Conservation (phyloP, 2,329 filamentous ascomycete species). For the Daldinia sp. region DNA sequence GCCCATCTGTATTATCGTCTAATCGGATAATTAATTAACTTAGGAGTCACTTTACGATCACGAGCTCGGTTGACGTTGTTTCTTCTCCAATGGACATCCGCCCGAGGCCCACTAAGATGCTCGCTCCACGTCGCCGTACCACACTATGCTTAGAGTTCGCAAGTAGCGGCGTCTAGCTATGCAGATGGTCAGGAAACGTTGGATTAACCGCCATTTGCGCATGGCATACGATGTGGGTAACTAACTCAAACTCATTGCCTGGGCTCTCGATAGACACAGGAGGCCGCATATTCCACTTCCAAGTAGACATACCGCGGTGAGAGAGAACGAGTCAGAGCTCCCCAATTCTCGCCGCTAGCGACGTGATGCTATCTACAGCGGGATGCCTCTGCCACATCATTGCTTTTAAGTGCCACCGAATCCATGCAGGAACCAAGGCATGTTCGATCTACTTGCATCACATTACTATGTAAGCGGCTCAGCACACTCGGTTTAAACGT, state of each 20-base stretch:
- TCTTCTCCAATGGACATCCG: conserved; percentile 35
- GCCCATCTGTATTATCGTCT: conserved; percentile 8
- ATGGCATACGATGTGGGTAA: neutral
- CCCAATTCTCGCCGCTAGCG: neutral
- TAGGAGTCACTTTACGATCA: conserved; percentile 11
- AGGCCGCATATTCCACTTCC: neutral
- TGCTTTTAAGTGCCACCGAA: conserved; percentile 5
- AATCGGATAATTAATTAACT: conserved; percentile 8
- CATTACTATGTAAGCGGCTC: neutral
- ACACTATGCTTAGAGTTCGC: conserved; percentile 17
- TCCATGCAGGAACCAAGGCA: conserved; percentile 29
- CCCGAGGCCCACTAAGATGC: conserved; percentile 5
- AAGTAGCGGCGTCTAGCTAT: conserved; percentile 8
- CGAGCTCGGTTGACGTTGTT: conserved; percentile 2
- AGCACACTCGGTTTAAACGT: conserved; percentile 9
- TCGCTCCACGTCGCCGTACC: neutral
- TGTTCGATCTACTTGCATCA: conserved; percentile 10
- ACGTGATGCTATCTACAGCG: neutral
- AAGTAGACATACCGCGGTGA: neutral
- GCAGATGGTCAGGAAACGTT: neutral
- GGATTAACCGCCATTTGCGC: neutral
- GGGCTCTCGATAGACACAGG: neutral
- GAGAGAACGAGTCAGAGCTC: neutral
- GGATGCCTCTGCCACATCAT: conserved; percentile 11
- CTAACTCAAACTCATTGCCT: neutral